Evolutionary conservation across 371 early-diverging fungal species (phyloP), one percentile per base, ranked within the genome.

Genomic region (Encephalitozoon romaleae): DNA sequence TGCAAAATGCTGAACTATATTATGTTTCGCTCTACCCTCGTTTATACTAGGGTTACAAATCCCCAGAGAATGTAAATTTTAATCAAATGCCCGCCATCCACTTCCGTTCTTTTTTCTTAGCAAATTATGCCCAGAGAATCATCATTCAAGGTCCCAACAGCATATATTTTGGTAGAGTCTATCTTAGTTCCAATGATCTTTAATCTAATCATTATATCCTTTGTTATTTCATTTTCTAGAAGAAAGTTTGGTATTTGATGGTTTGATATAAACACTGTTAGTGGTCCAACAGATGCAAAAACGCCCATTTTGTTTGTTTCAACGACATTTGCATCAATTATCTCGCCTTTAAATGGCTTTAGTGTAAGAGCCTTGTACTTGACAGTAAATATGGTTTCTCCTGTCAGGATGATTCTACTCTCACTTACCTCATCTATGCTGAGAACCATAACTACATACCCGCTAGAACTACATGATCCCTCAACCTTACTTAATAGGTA

Each of bases 291-390:
- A 72, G 92, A 92, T 9, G 91, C 93, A 85, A 94, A 94, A 81
- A 96, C 92, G 4, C 98, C 98, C 88, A 94, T 90, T 90, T 92
- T 93, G 81, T 92, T 95, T 11, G 95, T 94, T 34, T 90, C 90
- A 0, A 90, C 91, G 2, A 96, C 94, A 11, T 91, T 88, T 0
- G 92, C 97, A 83, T 98, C 96, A 2, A 96, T 86, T 0, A 96
- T 95, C 86, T 97, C 93, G 54, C 92, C 91, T 77, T 92, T 94
- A 85, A 91, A 93, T 21, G 96, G 96, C 81, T 93, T 94, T 78
- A 95, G 92, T 4, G 95, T 91, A 75, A 98, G 90, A 5, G 98
- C 99, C 76, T 90, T 90, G 85, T 98, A 98, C 39, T 88, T 87
- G 12, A 96, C 90, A 39, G 87, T 87, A 84, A 94, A 98, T 83